Percentiles rank a stretch among this genome's conserved stretches.
phyloP scores from a whole-genome alignment of 257 asterid species.

The Solanum pimpinellifolium region DNA sequence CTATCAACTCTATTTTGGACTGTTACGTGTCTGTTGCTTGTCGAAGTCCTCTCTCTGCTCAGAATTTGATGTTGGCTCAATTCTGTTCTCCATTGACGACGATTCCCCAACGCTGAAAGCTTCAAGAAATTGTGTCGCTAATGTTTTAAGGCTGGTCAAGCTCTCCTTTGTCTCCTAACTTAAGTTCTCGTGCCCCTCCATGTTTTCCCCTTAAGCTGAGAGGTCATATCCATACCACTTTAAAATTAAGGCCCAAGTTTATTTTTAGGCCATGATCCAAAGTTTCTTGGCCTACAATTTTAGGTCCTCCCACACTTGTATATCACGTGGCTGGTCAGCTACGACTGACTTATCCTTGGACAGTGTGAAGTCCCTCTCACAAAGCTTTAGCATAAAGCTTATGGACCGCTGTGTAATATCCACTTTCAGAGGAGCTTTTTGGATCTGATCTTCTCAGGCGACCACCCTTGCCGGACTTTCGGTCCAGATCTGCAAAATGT shows the following conservation, averaged over 20 bases:
- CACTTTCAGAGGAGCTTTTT: background rate
- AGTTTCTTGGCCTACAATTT: background rate
- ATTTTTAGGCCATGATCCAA: background rate
- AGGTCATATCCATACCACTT: background rate
- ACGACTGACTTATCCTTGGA: background rate
- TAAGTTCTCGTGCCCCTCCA: too few species aligned
- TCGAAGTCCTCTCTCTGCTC: too few species aligned
- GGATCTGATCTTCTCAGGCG: background rate
- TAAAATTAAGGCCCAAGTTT: background rate
- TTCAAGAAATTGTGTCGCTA: too few species aligned
- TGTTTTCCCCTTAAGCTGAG: background rate
- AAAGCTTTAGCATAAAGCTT: background rate
- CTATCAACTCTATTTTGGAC: too few species aligned
- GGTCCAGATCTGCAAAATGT: background rate
- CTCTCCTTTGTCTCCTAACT: too few species aligned
- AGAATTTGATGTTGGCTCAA: too few species aligned
- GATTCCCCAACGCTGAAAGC: too few species aligned
- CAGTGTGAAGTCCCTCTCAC: background rate
- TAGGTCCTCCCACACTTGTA: background rate
- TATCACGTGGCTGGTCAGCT: background rate
- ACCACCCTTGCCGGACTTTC: background rate
- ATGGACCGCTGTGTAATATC: background rate
- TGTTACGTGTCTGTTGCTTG: too few species aligned
- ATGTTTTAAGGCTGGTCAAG: too few species aligned
- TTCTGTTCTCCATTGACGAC: too few species aligned